These are phyloP conservation scores for Aspergillus sclerotiicarbonarius DNA, from an alignment of 495 filamentous ascomycete species.

Conservation along the genomic window DNA sequence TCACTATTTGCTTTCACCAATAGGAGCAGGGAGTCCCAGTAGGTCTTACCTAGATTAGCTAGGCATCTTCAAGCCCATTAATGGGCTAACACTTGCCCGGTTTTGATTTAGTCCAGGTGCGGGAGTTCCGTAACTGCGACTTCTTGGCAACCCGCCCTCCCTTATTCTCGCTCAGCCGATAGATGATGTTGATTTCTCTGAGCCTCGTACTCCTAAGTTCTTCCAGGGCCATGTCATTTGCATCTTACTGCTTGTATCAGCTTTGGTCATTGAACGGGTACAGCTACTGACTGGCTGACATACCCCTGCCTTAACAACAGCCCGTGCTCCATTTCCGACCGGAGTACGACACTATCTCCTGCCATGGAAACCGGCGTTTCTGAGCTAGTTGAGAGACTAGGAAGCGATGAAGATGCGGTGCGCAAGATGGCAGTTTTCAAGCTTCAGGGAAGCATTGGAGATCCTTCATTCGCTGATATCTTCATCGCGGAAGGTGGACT, in stretches of 20 bases:
- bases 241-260: neutral
- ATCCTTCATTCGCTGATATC: slow-evolving; percentile 93
- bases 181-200: neutral
- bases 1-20: too few relatives aligned
- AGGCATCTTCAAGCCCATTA: neutral
- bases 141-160: slow-evolving; percentile 3
- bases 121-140: neutral
- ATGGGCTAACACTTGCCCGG: neutral
- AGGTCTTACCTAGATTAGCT: too few relatives aligned
- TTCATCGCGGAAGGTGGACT: slow-evolving; percentile 91
- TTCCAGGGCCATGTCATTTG: neutral
- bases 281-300: neutral
- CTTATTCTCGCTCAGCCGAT: neutral
- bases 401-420: slow-evolving; percentile 80
- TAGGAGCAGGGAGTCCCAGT: too few relatives aligned
- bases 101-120: neutral
- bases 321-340: neutral
- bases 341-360: neutral
- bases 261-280: neutral
- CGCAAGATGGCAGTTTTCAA: slow-evolving; percentile 99
- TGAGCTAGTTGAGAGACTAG: slow-evolving; percentile 66
- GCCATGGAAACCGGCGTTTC: slow-evolving; percentile 58
- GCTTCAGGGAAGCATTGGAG: slow-evolving; percentile 87
- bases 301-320: neutral
- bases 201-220: too few relatives aligned